phyloP scores from a whole-genome alignment of 1,284 basidiomycete genomes.

The Heliocybe sulcata region DNA sequence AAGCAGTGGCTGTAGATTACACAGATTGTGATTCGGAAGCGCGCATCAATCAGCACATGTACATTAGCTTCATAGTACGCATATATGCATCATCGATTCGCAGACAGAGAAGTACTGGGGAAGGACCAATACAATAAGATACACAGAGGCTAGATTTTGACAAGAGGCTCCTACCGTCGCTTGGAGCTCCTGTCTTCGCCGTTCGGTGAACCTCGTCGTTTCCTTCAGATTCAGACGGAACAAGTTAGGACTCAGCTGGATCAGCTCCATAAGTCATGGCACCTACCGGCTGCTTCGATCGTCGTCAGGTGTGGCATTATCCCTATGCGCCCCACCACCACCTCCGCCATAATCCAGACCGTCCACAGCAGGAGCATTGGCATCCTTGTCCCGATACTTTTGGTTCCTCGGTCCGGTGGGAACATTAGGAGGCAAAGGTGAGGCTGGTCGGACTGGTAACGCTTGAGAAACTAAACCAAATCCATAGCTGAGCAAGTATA shows the following conservation, averaged over 20 bases:
- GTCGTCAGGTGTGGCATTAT: constrained; percentile 4
- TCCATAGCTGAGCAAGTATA: constrained; percentile 2
- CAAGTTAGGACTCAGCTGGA: not conserved
- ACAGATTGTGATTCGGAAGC: not conserved
- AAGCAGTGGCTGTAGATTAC: constrained; percentile 23
- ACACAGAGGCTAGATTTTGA: not conserved
- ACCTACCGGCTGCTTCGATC: constrained; percentile 35
- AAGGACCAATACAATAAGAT: not conserved
- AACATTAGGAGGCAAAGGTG: constrained; percentile 74
- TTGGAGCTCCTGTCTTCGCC: constrained; percentile 23
- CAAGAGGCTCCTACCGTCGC: constrained; percentile 16
- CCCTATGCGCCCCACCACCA: constrained; percentile 19
- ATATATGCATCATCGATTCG: not conserved
- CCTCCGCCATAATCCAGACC: constrained; percentile 79
- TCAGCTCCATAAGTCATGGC: constrained; percentile 41
- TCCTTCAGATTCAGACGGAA: constrained; percentile 11
- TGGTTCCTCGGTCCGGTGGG: constrained; percentile 81
- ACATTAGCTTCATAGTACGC: not conserved
- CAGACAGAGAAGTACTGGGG: too few relatives aligned
- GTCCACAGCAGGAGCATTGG: constrained; percentile 71
- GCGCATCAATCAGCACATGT: not conserved
- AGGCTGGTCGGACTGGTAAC: constrained; percentile 60
- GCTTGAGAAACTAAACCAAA: constrained; percentile 8
- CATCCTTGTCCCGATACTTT: constrained; percentile 81
- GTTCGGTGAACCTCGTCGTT: constrained; percentile 23